Conservation (phyloP, 805 yeast genomes). For the Suhomyces vadensis region DNA sequence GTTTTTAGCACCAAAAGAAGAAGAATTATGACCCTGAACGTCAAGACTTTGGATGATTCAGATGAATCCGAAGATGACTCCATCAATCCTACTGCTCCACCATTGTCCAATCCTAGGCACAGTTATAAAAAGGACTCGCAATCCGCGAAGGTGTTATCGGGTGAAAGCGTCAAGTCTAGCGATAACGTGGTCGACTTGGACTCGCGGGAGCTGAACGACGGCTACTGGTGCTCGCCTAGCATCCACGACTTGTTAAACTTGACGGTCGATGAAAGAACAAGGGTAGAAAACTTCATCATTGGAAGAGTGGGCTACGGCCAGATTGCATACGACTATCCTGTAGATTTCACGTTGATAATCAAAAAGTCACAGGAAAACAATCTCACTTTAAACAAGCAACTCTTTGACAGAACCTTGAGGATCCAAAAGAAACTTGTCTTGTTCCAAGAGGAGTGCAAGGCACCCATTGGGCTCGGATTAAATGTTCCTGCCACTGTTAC, state of each 20-base stretch:
- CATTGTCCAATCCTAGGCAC: too few species aligned
- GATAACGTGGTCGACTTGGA: slow-evolving; percentile 11
- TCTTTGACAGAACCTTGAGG: slow-evolving; percentile 31
- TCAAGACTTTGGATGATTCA: slow-evolving; percentile 11
- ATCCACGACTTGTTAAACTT: slow-evolving; percentile 47
- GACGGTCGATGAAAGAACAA: slow-evolving; percentile 48
- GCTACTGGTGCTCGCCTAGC: slow-evolving; percentile 76
- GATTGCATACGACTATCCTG: slow-evolving; percentile 63
- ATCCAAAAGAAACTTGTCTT: slow-evolving; percentile 55
- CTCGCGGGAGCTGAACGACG: slow-evolving; percentile 26
- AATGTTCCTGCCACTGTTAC: slow-evolving; percentile 78
- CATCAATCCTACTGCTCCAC: slow-evolving; percentile 8
- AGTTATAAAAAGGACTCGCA: too few species aligned
- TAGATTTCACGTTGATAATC: slow-evolving; percentile 61
- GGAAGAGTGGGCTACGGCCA: slow-evolving; percentile 72
- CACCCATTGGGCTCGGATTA: slow-evolving; percentile 65
- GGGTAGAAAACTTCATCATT: slow-evolving; percentile 62
- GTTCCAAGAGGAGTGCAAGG: slow-evolving; percentile 37
- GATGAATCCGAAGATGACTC: slow-evolving; percentile 26
- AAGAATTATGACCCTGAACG: slow-evolving; percentile 20
- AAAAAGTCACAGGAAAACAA: slow-evolving; percentile 35
- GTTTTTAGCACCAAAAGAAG: slow-evolving; percentile 38
- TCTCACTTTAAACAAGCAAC: slow-evolving; percentile 43
- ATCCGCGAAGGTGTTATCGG: slow-evolving; percentile 11
- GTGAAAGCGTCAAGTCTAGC: slow-evolving; percentile 14